Conservation (phyloP, 2,329 filamentous ascomycete species). For the Claviceps capensis region DNA sequence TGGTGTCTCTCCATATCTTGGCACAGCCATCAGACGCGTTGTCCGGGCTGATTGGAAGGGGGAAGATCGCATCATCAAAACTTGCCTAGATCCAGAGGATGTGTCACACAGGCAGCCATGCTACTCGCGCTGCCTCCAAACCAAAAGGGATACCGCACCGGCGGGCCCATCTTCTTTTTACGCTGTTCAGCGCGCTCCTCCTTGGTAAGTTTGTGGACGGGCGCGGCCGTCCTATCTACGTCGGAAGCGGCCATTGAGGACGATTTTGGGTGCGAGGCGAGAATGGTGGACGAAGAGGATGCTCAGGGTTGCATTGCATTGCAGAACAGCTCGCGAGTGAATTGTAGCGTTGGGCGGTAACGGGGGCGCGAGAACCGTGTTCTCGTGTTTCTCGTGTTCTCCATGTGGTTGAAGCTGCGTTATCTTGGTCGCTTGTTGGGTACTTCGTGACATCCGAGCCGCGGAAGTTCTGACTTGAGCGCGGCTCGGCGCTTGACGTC, state of each 20-base stretch:
- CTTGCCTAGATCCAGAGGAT: constrained; percentile 84
- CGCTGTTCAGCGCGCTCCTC: constrained; percentile 7
- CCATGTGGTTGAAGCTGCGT: neutral
- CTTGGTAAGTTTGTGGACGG: constrained; percentile 6
- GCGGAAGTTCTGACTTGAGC: neutral
- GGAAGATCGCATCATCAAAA: constrained; percentile 6
- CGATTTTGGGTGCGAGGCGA: neutral
- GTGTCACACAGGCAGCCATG: constrained; percentile 80
- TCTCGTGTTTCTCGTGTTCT: neutral
- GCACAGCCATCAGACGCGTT: neutral
- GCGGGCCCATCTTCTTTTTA: constrained; percentile 23
- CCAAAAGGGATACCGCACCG: constrained; percentile 68
- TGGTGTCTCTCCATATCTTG: neutral
- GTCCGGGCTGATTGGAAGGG: neutral
- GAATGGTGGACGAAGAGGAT: too few relatives aligned
- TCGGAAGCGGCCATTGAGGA: constrained; percentile 10
- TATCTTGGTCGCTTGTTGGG: neutral
- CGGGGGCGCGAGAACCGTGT: neutral
- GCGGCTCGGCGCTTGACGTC: constrained; percentile 2
- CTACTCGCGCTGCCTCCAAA: constrained; percentile 92
- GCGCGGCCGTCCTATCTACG: constrained; percentile 1
- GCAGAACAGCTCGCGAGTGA: neutral
- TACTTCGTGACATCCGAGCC: neutral
- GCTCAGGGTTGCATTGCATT: constrained; percentile 3
- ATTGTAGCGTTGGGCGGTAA: neutral